Evolutionary conservation across 2,329 filamentous ascomycete genomes (phyloP), one percentile per base, ranked within the genome.

Genomic region (Pseudocercospora pini-densiflorae): DNA sequence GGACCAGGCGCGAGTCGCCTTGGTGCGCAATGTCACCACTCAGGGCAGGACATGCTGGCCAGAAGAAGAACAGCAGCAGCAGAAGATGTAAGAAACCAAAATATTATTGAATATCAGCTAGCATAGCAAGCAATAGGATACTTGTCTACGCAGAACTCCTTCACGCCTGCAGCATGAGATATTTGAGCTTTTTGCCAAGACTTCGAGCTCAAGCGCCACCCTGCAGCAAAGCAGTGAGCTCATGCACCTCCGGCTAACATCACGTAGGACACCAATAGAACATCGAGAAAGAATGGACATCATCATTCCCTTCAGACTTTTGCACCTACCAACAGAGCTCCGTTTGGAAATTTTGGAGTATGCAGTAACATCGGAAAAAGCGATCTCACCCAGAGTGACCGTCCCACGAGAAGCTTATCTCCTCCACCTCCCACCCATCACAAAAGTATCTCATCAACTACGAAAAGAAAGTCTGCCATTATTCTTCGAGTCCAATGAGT

Each of bases 401-500:
- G 53, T 62, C 47, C 47, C 60, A 9, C 24, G 60, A 55, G 60
- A 62, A 16, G 60, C 60, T 51, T 55, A 54, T 21, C 29, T 62
- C 12, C 31, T 62, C 4, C 60, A 51, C n/a, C 60, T 62, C 19
- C 60, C 60, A 16, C 10, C 60, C 2, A 29, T 62, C 29, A 62
- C 60, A 33, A 31, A 55, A 2, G 45, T n/a, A 29, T 40, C 12
- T 31, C 47, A 40, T 40, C 47, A 53, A 2, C 12, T 62, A 27
- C 60, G 60, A 16, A 19, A 62, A 21, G 49, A 62, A 21, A 36
- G 24, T 12, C 47, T 62, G 5, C 60, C 60, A 2, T 21, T 62
- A 5, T 62, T 40, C 29, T 62, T 62, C 60, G 60, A 54, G 45
- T 8, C 7, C 14, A 62, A 62, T 49, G 53, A 27, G 1, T 62